These are phyloP conservation scores for Fusarium pseudocircinatum DNA, from an alignment of 2,329 filamentous ascomycete genomes.

Conservation along the genomic window DNA sequence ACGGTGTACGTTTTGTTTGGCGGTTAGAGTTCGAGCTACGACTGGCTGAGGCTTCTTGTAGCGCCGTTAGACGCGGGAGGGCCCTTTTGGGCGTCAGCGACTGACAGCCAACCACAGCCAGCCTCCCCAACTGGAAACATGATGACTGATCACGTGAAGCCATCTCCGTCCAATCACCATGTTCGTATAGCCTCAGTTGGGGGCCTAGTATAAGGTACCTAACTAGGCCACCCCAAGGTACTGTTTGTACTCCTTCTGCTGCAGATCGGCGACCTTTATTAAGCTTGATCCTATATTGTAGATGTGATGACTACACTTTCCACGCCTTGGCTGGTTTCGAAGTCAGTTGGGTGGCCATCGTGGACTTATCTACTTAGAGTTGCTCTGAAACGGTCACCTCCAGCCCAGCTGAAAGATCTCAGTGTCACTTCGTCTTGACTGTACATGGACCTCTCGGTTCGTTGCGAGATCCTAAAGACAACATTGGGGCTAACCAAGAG, in stretches of 20 bases:
- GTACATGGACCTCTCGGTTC: conserved; percentile 18
- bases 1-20: conserved; percentile 30
- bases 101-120: conserved; percentile 32
- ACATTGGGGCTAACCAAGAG: conserved; percentile 1
- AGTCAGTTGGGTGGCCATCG: conserved; percentile 5
- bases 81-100: conserved; percentile 20
- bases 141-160: conserved; percentile 16
- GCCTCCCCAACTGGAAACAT: conserved; percentile 19
- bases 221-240: neutral
- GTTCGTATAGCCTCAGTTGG: conserved; percentile 24
- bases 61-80: conserved; percentile 34
- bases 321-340: conserved; percentile 27
- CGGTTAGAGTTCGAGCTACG: conserved; percentile 38
- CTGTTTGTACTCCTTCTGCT: neutral
- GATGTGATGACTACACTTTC: conserved; percentile 8
- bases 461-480: conserved; percentile 21
- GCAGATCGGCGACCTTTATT: conserved; percentile 26
- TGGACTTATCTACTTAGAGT: conserved; percentile 1
- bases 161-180: conserved; percentile 17
- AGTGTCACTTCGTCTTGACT: conserved; percentile 11
- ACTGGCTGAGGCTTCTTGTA: conserved; percentile 35
- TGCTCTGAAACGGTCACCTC: conserved; percentile 8
- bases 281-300: neutral
- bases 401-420: conserved; percentile 21
- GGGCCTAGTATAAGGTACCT: conserved; percentile 2